Percentiles rank a stretch among this genome's conserved stretches.
Conservation (phyloP, 768 basidiomycete species). For the Lactarius indigo region DNA sequence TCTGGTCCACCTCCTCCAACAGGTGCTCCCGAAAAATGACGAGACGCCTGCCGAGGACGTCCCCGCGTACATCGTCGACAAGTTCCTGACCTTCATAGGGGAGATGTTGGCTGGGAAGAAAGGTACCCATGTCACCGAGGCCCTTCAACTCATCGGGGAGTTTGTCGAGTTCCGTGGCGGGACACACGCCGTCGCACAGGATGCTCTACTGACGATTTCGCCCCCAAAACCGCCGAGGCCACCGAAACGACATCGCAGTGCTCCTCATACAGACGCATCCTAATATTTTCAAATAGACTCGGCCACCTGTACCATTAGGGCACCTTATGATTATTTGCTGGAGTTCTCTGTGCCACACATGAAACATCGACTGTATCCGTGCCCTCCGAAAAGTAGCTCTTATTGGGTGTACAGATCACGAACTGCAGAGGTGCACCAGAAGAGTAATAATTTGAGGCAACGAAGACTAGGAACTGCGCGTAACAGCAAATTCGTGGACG, state of each 20-base stretch:
- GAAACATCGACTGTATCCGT: not conserved
- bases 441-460: not conserved
- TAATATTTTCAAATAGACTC: not conserved
- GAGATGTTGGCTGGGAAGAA: slow-evolving; percentile 1
- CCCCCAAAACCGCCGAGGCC: not conserved
- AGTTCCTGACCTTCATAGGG: slow-evolving; percentile 4
- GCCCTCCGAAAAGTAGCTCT: not conserved
- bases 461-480: not conserved
- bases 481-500: not conserved
- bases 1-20: slow-evolving; percentile 30
- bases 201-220: not conserved
- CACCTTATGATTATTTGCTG: not conserved
- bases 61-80: slow-evolving; percentile 2
- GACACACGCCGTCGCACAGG: not conserved
- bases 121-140: not conserved
- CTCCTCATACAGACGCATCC: not conserved
- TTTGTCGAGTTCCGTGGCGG: slow-evolving; percentile 1
- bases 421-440: not conserved
- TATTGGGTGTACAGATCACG: not conserved
- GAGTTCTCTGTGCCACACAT: not conserved
- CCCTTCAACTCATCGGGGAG: not conserved
- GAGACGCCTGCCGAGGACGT: not conserved
- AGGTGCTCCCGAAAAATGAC: slow-evolving; percentile 26
- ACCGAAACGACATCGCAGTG: not conserved
- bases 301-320: not conserved